Evolutionary conservation across 306 rosid genomes (phyloP), one percentile per base, ranked within the genome.

Genomic region (Comarum palustre): DNA sequence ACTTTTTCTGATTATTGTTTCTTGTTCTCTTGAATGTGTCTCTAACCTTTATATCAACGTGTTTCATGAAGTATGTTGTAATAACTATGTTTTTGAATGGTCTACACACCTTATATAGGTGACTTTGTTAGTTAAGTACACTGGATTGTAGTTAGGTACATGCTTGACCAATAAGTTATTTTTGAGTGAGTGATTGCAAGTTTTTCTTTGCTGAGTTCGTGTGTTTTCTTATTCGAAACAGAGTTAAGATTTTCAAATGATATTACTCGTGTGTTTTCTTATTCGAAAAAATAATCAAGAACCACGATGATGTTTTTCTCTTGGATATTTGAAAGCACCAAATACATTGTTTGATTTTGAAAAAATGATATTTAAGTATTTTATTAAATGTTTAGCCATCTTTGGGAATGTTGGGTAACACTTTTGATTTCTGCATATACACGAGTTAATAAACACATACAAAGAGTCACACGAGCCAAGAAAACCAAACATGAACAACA

Each of bases 191-290:
- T 47, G 52, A 47, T 47, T 16, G 15, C 20, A 5, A 4, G 38
- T 36, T 0, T 1, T 16, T 0, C 6, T 17, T 48, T 5, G 7
- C 22, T 17, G 0, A 0, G 0, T 48, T 0, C 2, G n/a, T 15
- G 1, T 4, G 4, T 47, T 47, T 3, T 41, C 0, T 16, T 16
- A 9, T 5, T 48, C 1, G 1, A 16, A 48, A 17, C 2, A 48
- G 20, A 45, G 50, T 13, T 0, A 11, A 45, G 50, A 4, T 15
- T 1, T 45, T 15, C 46, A 42, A 34, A 34, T 5, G 4, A 34
- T n/a, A n/a, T n/a, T n/a, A n/a, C n/a, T 0, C 2, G n/a, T 15
- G 1, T 4, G 4, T 47, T 47, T 3, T 41, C 0, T 16, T 16
- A 9, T 5, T 48, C 1, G 1, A 16, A 48, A 38, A 38, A 38